Evolutionary conservation across 1,284 basidiomycete species (phyloP), one percentile per base, ranked within the genome.

Genomic region (Caloboletus inedulis): DNA sequence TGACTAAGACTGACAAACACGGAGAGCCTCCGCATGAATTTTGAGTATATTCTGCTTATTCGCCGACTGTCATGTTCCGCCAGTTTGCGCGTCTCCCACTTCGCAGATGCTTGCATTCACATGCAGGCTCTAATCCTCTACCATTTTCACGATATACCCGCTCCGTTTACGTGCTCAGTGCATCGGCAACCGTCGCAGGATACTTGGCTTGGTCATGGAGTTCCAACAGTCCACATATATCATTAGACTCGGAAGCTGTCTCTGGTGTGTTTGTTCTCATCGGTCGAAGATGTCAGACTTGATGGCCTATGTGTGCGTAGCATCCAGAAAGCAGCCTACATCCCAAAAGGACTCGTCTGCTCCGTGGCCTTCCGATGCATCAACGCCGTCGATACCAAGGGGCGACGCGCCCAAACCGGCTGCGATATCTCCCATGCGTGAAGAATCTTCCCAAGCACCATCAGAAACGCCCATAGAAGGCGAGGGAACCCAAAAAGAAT

Each of bases 41-140:
- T 69, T 60, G 52, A 43, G 19, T 3, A 2, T 7, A 25, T 35
- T 33, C 14, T 37, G n/a, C 39, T 49, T 34, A 37, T 54, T 43
- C 40, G n/a, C 18, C 33, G 40, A 59, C 57, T 25, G n/a, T 18
- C 54, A 76, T 76, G 74, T 63, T 76, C 49, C 62, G 74, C 53
- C 65, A 68, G 21, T 55, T 73, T 21, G 58, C 69, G 52, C 69
- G 69, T 52, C 55, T 70, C 19, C 63, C 69, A 3, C 55, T 68
- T 21, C 69, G 62, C 44, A 53, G 62, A 47, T 51, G 62, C 35
- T n/a, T 68, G 37, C 59, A 69, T 40, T 65, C 66, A 43, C 67
- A 60, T 54, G 54, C 60, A 27, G 9, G 57, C 1, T 3, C 55
- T 3, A 45, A 29, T 43, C 0, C 57, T 40, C 43, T 54, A 40